Conservation (phyloP, 2,329 filamentous ascomycete genomes). For the Sordariomycetes sp. region DNA sequence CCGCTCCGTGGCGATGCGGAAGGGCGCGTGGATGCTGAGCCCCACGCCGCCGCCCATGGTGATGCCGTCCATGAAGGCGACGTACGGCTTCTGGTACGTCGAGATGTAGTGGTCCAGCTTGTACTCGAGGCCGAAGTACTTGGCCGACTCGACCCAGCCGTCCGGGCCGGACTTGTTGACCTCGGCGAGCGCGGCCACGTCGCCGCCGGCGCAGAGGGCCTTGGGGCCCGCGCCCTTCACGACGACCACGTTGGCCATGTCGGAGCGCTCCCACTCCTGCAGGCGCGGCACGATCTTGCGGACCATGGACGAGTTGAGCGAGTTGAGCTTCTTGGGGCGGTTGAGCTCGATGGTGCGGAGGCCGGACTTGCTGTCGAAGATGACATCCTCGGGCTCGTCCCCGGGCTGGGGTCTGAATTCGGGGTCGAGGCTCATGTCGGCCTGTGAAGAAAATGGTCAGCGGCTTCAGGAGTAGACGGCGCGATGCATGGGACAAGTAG, state of each 20-base stretch:
- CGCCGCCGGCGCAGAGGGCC: conserved; percentile 88
- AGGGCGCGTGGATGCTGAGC: conserved; percentile 86
- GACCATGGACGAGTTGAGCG: conserved; percentile 88
- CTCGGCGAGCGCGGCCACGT: conserved; percentile 69
- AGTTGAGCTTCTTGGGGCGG: conserved; percentile 83
- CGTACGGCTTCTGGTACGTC: conserved; percentile 84
- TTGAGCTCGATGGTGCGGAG: conserved; percentile 91
- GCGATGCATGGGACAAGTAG: neutral
- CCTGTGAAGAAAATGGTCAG: neutral
- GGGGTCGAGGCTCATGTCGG: conserved; percentile 1
- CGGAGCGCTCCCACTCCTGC: conserved; percentile 89
- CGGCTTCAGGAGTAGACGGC: neutral
- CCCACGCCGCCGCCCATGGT: conserved; percentile 98
- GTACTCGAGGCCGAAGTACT: conserved; percentile 94
- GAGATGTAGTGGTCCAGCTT: conserved; percentile 91
- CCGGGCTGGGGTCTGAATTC: conserved; percentile 14
- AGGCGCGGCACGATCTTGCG: conserved; percentile 85
- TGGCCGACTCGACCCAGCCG: conserved; percentile 63
- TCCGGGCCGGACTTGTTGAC: conserved; percentile 57
- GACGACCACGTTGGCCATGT: conserved; percentile 84
- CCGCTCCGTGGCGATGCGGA: conserved; percentile 91
- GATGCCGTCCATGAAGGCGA: conserved; percentile 94
- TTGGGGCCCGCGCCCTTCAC: conserved; percentile 80
- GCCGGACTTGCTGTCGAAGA: conserved; percentile 83
- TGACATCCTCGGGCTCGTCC: conserved; percentile 80